Conservation (phyloP, 2,329 filamentous ascomycete genomes). For the Magnaporthiopsis rhizophila region DNA sequence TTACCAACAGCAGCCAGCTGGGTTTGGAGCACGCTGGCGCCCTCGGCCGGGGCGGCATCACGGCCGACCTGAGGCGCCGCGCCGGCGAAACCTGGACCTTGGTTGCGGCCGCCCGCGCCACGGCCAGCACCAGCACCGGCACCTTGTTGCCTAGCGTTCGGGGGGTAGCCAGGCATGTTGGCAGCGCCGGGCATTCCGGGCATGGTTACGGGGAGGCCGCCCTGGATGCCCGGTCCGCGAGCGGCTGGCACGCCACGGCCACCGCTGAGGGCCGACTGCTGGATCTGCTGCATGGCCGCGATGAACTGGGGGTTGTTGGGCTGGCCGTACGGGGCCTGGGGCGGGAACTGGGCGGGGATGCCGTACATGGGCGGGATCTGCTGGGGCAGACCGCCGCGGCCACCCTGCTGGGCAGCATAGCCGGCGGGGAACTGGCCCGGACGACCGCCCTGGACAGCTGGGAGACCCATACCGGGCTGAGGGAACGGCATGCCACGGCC, state of each 20-base stretch:
- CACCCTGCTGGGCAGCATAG: slow-evolving; percentile 77
- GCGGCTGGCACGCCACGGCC: slow-evolving; percentile 58
- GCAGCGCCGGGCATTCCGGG: slow-evolving; percentile 41
- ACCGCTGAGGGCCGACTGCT: slow-evolving; percentile 51
- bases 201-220: slow-evolving; percentile 47
- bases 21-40: slow-evolving; percentile 40
- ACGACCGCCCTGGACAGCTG: slow-evolving; percentile 70
- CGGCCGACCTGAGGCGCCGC: slow-evolving; percentile 40
- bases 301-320: slow-evolving; percentile 73
- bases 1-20: slow-evolving; percentile 43
- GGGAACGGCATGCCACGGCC: slow-evolving; percentile 62
- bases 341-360: slow-evolving; percentile 72
- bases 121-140: slow-evolving; percentile 34
- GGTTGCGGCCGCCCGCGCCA: slow-evolving; percentile 32
- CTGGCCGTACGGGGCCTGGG: slow-evolving; percentile 68
- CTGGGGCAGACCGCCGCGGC: slow-evolving; percentile 77
- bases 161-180: slow-evolving; percentile 49
- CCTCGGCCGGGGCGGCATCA: slow-evolving; percentile 23
- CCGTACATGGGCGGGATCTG: slow-evolving; percentile 84
- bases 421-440: slow-evolving; percentile 77
- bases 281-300: slow-evolving; percentile 73
- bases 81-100: slow-evolving; percentile 30
- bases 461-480: slow-evolving; percentile 56
- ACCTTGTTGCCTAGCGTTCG: slow-evolving; percentile 41
- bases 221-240: slow-evolving; percentile 54